phyloP scores from a whole-genome alignment of 306 rosid genomes.

The Quercus aquifolioides region DNA sequence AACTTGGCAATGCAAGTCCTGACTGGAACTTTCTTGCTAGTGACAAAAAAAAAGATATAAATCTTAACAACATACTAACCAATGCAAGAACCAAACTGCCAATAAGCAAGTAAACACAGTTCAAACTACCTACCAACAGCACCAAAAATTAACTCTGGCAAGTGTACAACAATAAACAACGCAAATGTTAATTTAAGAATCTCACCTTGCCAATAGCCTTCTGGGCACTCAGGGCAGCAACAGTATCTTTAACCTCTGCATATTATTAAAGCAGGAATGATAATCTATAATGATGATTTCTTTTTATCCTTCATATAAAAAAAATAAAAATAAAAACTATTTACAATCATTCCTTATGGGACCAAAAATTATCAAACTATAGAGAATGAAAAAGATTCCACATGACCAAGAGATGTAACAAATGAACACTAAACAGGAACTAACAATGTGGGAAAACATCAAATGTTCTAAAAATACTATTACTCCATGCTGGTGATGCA shows the following conservation, averaged over 20 bases:
- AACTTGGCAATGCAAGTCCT: too few relatives aligned
- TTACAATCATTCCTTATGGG: not conserved
- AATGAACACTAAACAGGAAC: not conserved
- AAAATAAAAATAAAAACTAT: not conserved
- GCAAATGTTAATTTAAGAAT: not conserved
- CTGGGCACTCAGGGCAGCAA: constrained; percentile 57
- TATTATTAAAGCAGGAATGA: not conserved
- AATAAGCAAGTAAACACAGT: too few relatives aligned
- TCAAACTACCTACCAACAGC: not conserved
- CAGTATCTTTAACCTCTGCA: constrained; percentile 69
- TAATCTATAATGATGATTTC: not conserved
- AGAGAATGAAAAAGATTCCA: not conserved
- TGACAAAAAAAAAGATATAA: too few relatives aligned
- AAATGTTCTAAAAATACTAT: not conserved
- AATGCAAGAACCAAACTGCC: too few relatives aligned
- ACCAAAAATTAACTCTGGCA: not conserved
- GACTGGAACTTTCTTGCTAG: too few relatives aligned
- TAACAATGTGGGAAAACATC: not conserved
- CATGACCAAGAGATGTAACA: not conserved
- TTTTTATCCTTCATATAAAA: not conserved
- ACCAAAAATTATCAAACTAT: not conserved
- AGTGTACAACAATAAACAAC: not conserved
- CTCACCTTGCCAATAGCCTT: constrained; percentile 72
- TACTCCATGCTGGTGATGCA: not conserved
- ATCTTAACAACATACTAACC: too few relatives aligned